Evolutionary conservation across 176 grass and related monocot species (phyloP).

Genomic region (maize (Zea mays)): DNA sequence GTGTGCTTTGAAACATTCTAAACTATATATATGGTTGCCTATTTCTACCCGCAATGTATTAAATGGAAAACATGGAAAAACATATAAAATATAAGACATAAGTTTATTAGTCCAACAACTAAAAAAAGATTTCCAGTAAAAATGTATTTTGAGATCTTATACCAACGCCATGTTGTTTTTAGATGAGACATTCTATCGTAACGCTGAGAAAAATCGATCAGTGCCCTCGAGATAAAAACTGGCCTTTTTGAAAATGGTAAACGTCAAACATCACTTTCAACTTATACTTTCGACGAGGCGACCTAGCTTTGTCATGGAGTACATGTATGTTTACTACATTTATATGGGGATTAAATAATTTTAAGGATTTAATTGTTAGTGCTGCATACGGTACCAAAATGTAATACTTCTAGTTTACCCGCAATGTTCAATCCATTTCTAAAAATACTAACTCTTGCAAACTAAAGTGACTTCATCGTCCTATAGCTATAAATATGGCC

Average conservation of each 20-base stretch:
- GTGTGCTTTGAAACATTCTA: background rate
- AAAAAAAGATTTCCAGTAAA: background rate
- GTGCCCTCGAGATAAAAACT: background rate
- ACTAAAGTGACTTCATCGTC: background rate
- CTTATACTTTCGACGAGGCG: background rate
- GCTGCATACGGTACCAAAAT: no score
- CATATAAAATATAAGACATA: background rate
- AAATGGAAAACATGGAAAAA: background rate
- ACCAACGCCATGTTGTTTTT: background rate
- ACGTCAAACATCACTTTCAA: background rate
- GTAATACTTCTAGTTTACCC: background rate
- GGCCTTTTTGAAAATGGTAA: background rate
- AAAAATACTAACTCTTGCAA: background rate
- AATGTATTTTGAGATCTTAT: background rate
- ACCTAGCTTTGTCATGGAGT: background rate
- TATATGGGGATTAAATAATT: background rate
- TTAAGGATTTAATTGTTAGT: background rate
- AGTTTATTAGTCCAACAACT: background rate
- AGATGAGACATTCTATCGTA: background rate
- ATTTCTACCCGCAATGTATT: background rate
- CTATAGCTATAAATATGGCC: no score
- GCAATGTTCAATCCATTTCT: no score
- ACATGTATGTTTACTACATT: background rate
- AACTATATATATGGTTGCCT: background rate
- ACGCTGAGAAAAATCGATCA: background rate